Percentiles rank a stretch among this genome's conserved stretches.
These are phyloP conservation scores for Stentor roeselii DNA, from an alignment of 73 alveolate species.

Conservation along the genomic window DNA sequence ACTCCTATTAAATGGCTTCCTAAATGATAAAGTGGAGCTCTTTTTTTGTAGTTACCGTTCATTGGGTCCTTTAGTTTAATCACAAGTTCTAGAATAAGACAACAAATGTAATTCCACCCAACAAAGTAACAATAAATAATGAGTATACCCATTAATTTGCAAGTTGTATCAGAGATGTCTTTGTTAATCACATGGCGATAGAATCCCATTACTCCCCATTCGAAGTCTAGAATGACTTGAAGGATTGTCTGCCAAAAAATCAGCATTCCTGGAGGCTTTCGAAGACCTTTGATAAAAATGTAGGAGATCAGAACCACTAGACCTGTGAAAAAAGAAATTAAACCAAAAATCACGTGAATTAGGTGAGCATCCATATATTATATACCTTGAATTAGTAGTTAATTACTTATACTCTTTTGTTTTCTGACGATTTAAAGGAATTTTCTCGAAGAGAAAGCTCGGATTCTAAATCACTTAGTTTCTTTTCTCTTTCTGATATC, in stretches of 20 bases:
- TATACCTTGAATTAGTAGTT: too few species aligned
- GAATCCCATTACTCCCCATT: neutral
- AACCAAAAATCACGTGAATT: neutral
- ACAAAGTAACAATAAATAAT: neutral
- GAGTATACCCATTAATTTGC: neutral
- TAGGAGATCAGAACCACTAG: neutral
- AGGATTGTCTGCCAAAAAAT: neutral
- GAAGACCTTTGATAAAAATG: neutral
- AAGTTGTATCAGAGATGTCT: neutral
- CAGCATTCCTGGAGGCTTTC: constrained; percentile 31
- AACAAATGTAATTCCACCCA: neutral
- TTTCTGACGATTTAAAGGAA: too few species aligned
- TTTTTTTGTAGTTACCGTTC: constrained; percentile 13
- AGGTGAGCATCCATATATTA: neutral
- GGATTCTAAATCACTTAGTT: too few species aligned
- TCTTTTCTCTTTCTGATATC: too few species aligned
- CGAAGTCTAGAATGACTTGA: neutral
- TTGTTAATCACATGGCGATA: neutral
- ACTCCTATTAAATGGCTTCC: neutral
- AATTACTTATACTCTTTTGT: too few species aligned
- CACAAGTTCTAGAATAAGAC: neutral
- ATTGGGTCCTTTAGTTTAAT: constrained; percentile 7
- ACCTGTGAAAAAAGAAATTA: neutral
- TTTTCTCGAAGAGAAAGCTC: too few species aligned
- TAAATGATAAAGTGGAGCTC: constrained; percentile 14